A percentile compares a stretch with the other conserved stretches of the same genome.
These are phyloP conservation scores for Panicum hallii DNA, from an alignment of 202 grass and related monocot genomes.

Conservation along the genomic window DNA sequence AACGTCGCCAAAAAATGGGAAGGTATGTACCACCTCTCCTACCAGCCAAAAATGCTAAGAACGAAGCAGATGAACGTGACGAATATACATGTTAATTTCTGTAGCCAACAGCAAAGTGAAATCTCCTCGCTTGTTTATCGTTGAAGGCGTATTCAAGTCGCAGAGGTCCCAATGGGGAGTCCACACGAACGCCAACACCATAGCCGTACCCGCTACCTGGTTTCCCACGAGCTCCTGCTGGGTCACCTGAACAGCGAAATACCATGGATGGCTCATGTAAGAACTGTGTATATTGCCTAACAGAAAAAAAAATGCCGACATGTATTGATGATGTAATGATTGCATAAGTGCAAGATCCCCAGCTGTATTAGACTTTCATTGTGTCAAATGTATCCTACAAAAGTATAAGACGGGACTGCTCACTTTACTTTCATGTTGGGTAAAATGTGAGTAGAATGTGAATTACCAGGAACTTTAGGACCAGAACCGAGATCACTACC, in stretches of 20 bases:
- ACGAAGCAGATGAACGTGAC: neutral
- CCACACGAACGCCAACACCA: conserved; percentile 80
- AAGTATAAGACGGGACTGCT: neutral
- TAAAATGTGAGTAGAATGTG: conserved; percentile 29
- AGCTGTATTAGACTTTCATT: conserved; percentile 16
- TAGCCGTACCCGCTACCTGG: conserved; percentile 88
- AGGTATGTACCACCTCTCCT: conserved; percentile 19
- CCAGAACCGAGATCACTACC: conserved; percentile 94
- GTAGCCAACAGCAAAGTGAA: conserved; percentile 93
- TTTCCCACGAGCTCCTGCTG: conserved; percentile 86
- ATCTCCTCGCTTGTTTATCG: conserved; percentile 71
- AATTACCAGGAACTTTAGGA: conserved; percentile 80
- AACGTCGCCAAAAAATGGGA: conserved; percentile 4
- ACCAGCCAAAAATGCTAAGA: conserved; percentile 29
- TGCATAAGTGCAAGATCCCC: neutral
- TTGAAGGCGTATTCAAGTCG: conserved; percentile 93
- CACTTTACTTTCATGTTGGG: neutral
- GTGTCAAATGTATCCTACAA: neutral
- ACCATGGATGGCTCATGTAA: conserved; percentile 35
- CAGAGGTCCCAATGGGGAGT: conserved; percentile 82
- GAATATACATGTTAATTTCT: conserved; percentile 64
- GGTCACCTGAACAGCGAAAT: conserved; percentile 72
- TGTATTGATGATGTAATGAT: neutral
- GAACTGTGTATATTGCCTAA: conserved; percentile 30
- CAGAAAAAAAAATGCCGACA: neutral